Base-by-base conservation (phyloP, 75 land plant genomes). In the Picea sitchensis region DNA sequence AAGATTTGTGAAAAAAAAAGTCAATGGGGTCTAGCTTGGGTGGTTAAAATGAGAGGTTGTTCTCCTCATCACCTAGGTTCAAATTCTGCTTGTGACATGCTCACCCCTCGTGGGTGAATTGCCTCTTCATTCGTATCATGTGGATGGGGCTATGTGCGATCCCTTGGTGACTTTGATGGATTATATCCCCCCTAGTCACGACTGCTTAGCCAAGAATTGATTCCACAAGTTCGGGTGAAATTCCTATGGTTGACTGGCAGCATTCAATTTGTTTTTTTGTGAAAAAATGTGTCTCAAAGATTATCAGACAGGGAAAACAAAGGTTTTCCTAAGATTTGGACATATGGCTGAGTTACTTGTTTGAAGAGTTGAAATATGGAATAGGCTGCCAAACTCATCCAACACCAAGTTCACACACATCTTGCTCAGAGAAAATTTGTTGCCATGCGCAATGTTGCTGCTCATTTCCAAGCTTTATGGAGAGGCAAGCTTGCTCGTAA, bases 271-370 rank as follows among this genome's bases (percentile, higher is more conserved):
- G 26, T 26, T 26, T 26, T 26, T 26, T 26, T 26, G 26, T 26
- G 26, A 26, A 26, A 26, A 26, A 26, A 26, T 26, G 26, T 26
- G 26, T 26, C 26, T 26, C 61, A 60, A 64, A 26, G 67, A 18
- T 75, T 64, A 64, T 38, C 87, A 92, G 95, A 87, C 90, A 75
- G 95, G 95, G 59, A 93, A 87, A 78, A 90, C 89, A n/a, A 93
- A 93, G 84, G 87, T 93, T 18, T 93, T 93, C 79, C 86, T 93
- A 14, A 88, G 95, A 81, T 90, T 91, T 75, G 95, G 95, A 84
- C 92, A 93, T 79, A 93, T 90, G 92, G 95, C 95, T 77, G 91
- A 93, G 73, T 76, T 93, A 77, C 92, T 90, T 86, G 95, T 92
- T 68, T 59, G 89, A 14, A 90, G 92, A 86, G 81, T 92, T 23